Base-by-base conservation (phyloP, 2,329 filamentous ascomycete species). In the Clonostachys chloroleuca region DNA sequence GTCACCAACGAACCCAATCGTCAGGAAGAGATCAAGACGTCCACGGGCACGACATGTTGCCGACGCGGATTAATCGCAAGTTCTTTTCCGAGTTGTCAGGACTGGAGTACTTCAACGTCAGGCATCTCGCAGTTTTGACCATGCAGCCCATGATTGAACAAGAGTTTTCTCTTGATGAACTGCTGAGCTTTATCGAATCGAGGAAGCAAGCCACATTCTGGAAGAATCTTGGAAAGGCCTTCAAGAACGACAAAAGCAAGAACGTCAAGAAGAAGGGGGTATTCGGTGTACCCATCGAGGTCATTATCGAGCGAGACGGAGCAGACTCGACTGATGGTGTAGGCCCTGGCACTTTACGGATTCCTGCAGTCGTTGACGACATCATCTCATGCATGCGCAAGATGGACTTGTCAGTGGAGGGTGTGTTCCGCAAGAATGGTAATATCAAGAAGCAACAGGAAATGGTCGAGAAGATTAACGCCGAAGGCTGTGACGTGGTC, bases 401-500 rank as follows among this genome's bases (percentile, higher is more conserved):
- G 67, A 97, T 99, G 90, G 94, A 99, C 65, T 91, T 99, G 73
- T 97, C 92, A 2, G 90, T 99, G 2, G 94, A 99, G 67, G 94
- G 94, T 58, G 92, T 99, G 18, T 99, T 99, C 81, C 85, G 94
- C 57, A 99, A 99, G 78, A 99, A 97, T 59, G 94, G 94, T 57
- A 99, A 97, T 66, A 96, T 99, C 71, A 92, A 94, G 66, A 89
- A 92, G 56, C 77, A 96, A 41, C 89, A 88, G 56, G 92, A 96
- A 51, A 75, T 95, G 7, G 86, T 90, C 37, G 89, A 95, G 47
- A 77, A 85, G 56, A 91, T 99, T 53, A 94, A 99, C 64, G 82
- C 82, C 41, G 86, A 90, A 46, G 92, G 90, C 40, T 89, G 87
- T 50, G 90, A 95, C 54, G 82, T 86, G 47, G 85, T 96, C 47